Evolutionary conservation across 2,329 filamentous ascomycete species (phyloP), one percentile per base, ranked within the genome.

Genomic region (Aquanectria penicillioides): DNA sequence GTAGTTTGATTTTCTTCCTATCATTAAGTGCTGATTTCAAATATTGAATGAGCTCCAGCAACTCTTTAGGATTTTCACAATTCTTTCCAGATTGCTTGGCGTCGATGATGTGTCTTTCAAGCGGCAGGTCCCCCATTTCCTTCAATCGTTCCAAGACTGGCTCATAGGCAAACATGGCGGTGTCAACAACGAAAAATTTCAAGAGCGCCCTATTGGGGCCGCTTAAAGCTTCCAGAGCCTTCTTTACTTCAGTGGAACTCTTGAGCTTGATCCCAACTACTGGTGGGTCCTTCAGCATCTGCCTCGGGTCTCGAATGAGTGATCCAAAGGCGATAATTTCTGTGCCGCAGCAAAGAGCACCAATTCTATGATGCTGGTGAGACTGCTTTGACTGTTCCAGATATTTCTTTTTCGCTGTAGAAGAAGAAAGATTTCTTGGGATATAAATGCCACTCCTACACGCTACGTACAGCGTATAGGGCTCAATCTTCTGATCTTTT

Each of bases 141-240:
- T 90, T 82, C 1, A 93, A 75, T 2, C 84, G 80, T 43, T 81
- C 73, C 5, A 93, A 70, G 2, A 93, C 80, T 0, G 90, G 90
- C 51, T 91, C 86, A 53, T 87, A 91, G 0, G 89, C 86, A 68
- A 92, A 93, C 0, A 89, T 80, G 0, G 89, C 79, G 0, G 89
- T 89, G 36, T 90, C 83, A 0, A 92, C 83, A 3, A 87, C 73
- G 0, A 88, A 70, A 38, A 92, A 87, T 2, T 69, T 70, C 3
- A 84, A 57, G 0, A 57, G 49, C 0, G 62, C 33, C 29, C 22
- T 54, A 0, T 28, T 41, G 0, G 71, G 63, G 0, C 68, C 54
- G 7, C 78, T 74, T 6, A 89, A 66, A 0, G 74, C 78, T 0
- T 75, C 36, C 0, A 92, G 66, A 0, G 83, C 76, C 7, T 80